Conservation (phyloP, 2,329 filamentous ascomycete genomes). For the Epichloe aotearoae region DNA sequence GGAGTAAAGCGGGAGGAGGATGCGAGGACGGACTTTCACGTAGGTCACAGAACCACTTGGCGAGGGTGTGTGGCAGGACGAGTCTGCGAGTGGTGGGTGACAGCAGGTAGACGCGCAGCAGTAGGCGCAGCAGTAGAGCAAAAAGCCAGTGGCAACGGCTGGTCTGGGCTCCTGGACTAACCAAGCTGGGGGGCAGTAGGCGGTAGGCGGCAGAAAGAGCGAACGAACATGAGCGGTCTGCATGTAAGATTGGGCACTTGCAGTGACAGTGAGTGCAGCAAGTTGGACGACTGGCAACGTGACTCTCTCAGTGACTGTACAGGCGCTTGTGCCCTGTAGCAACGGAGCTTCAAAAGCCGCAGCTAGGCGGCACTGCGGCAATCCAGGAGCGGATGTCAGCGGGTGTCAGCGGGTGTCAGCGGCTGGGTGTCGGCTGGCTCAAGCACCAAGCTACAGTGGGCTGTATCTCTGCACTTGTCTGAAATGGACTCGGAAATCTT, state of each 20-base stretch:
- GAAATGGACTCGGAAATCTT: background rate
- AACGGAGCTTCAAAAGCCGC: too few species aligned
- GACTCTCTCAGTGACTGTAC: background rate
- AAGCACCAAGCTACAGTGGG: too few species aligned
- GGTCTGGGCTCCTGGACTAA: conserved; percentile 4
- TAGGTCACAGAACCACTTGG: conserved; percentile 1
- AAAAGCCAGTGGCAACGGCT: conserved; percentile 8
- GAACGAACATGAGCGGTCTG: background rate
- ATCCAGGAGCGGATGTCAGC: background rate
- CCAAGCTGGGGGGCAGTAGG: conserved; percentile 3
- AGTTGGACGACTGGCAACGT: too few species aligned
- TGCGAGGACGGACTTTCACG: conserved; percentile 6
- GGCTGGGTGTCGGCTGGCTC: background rate
- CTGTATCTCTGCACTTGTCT: background rate
- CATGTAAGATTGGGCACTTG: background rate
- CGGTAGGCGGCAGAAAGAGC: background rate
- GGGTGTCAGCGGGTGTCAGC: background rate
- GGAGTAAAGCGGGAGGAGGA: conserved; percentile 7
- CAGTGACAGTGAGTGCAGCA: too few species aligned
- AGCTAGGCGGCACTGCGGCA: too few species aligned
- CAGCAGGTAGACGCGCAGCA: background rate
- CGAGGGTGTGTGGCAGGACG: background rate
- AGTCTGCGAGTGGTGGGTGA: background rate
- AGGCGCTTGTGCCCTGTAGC: too few species aligned
- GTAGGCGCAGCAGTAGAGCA: background rate